Evolutionary conservation across 352 stramenopile genomes (phyloP), one percentile per base, ranked within the genome.

Genomic region (Peronospora belbahrii): DNA sequence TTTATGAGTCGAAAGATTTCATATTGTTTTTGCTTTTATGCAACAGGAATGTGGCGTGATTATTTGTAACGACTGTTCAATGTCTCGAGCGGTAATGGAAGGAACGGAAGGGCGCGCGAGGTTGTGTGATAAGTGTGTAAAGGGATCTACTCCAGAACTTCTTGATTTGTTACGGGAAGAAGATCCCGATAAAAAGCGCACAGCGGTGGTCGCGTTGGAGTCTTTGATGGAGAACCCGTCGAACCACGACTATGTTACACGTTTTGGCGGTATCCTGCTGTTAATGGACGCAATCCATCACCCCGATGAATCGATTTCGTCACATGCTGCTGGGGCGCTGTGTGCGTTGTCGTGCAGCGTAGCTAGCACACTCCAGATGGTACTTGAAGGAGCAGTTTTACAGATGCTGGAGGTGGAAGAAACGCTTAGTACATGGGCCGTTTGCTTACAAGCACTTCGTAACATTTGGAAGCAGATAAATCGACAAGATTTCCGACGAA

Each of bases 391-490:
- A 42, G 81, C 78, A n/a, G 83, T 94, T 17, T 52, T 92, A 30
- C 80, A 94, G 51, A 91, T 94, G 78, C 62, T 94, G 13, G 80
- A 94, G 42, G 79, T 92, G 1, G 78, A 90, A 34, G 83, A 92
- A 52, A 74, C 60, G 6, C 63, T 81, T 1, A 70, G 62, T 27
- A 85, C 83, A 2, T 92, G 81, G 83, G 74, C 65, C 0, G 83
- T 88, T 52, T 92, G 80, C 34, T 57, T 92, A 14, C 74, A 86
- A 34, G 76, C 80, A 11, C 65, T 94, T 19, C 75, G 81, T 3
- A 92, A 94, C 42, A 84, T 94, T 58, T 94, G 83, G 83, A 88
- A 90, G 48, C 82, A 94, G 47, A 88, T 94, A 41, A 88, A 85
- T 39, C 71, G 69, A 30, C 69, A 83, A 13, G 81, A 92, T 42